Conservation (phyloP, 768 basidiomycete genomes). For the Phanerochaete carnosa region DNA sequence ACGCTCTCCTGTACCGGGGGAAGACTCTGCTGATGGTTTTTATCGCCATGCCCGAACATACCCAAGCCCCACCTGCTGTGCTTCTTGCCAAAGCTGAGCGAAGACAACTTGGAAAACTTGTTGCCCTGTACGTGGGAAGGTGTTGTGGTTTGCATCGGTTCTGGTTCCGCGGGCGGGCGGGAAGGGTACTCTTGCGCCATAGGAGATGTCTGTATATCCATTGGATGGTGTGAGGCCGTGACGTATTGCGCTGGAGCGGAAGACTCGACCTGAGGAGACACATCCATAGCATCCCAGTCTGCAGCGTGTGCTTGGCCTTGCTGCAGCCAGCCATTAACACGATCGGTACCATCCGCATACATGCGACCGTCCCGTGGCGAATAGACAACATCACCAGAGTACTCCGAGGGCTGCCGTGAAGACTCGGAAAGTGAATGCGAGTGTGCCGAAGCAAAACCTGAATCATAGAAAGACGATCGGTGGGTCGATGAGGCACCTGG, state of each 20-base stretch:
- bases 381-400: slow-evolving; percentile 29
- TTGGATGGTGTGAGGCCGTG: slow-evolving; percentile 38
- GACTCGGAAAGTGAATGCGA: slow-evolving; percentile 16
- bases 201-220: slow-evolving; percentile 50
- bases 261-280: slow-evolving; percentile 47
- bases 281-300: slow-evolving; percentile 59
- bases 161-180: slow-evolving; percentile 38
- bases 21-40: slow-evolving; percentile 46
- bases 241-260: slow-evolving; percentile 36
- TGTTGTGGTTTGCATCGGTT: slow-evolving; percentile 34
- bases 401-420: slow-evolving; percentile 33
- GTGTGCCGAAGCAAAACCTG: slow-evolving; percentile 18
- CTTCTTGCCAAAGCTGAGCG: slow-evolving; percentile 68
- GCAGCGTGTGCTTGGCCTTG: slow-evolving; percentile 15
- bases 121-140: slow-evolving; percentile 37
- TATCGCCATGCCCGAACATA: slow-evolving; percentile 74
- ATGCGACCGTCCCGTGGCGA: slow-evolving; percentile 23
- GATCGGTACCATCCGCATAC: slow-evolving; percentile 20
- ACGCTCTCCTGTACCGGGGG: slow-evolving; percentile 73
- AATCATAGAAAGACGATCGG: slow-evolving; percentile 49
- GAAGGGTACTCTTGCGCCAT: slow-evolving; percentile 50
- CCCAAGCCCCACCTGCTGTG: slow-evolving; percentile 59
- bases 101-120: slow-evolving; percentile 56
- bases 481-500: slow-evolving; percentile 50
- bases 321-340: slow-evolving; percentile 6